phyloP scores from a whole-genome alignment of 164 flowering plant genomes.

The Vitis rotundifolia region DNA sequence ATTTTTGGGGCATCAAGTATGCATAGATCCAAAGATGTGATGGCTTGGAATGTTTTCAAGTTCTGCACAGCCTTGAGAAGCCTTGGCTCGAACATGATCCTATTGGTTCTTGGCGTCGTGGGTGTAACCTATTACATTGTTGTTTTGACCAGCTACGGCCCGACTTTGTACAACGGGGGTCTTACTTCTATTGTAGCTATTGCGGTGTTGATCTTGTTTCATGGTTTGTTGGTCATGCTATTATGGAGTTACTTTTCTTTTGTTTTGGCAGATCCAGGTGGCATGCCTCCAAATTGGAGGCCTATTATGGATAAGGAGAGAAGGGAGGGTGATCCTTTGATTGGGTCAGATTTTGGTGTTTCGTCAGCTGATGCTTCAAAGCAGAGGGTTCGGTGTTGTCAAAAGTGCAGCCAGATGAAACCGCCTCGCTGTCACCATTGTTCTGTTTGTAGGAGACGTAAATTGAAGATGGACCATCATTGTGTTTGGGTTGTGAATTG shows the following conservation, averaged over 20 bases:
- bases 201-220: constrained; percentile 67
- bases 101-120: constrained; percentile 85
- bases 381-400: constrained; percentile 63
- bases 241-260: constrained; percentile 97
- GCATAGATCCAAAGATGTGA: constrained; percentile 83
- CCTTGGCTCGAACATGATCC: constrained; percentile 92
- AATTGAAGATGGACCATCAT: constrained; percentile 99
- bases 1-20: too few relatives aligned
- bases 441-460: constrained; percentile 97
- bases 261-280: constrained; percentile 92
- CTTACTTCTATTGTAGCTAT: constrained; percentile 59
- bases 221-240: constrained; percentile 85
- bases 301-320: constrained; percentile 82
- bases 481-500: constrained; percentile 99
- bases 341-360: too few relatives aligned
- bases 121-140: constrained; percentile 91
- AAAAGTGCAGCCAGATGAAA: constrained; percentile 90
- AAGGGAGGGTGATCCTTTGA: constrained; percentile 76
- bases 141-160: constrained; percentile 76
- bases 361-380: too few relatives aligned
- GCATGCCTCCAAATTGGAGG: constrained; percentile 91
- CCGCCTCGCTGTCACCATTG: constrained; percentile 99
- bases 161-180: constrained; percentile 60
- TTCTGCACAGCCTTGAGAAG: constrained; percentile 74
- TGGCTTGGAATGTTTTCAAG: constrained; percentile 86